phyloP scores from a whole-genome alignment of 352 stramenopile genomes.

The Globisporangium emineosum region DNA sequence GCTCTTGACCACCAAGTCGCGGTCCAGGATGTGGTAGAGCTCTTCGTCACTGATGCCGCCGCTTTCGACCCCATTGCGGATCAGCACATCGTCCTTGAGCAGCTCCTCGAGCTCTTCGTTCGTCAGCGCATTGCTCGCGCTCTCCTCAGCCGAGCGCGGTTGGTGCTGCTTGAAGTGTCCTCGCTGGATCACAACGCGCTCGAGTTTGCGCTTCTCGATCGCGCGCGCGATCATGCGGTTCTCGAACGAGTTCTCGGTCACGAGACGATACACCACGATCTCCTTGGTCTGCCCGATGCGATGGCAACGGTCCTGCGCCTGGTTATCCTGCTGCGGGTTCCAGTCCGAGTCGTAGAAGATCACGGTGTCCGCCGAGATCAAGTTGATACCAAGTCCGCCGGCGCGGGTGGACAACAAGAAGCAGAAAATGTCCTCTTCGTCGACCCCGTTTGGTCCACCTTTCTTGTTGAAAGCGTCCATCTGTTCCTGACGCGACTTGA shows the following conservation, averaged over 20 bases:
- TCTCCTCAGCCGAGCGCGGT: slow-evolving; percentile 23
- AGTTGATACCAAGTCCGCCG: slow-evolving; percentile 96
- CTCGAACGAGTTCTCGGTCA: slow-evolving; percentile 93
- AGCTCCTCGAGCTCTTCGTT: slow-evolving; percentile 75
- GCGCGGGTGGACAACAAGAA: slow-evolving; percentile 88
- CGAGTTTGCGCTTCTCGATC: slow-evolving; percentile 91
- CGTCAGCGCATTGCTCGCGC: slow-evolving; percentile 41
- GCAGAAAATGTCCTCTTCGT: slow-evolving; percentile 66
- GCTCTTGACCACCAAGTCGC: slow-evolving; percentile 67
- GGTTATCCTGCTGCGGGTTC: slow-evolving; percentile 97
- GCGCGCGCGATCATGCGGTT: slow-evolving; percentile 92
- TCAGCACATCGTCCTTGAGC: slow-evolving; percentile 68
- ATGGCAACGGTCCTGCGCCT: slow-evolving; percentile 89
- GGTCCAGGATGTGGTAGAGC: slow-evolving; percentile 60
- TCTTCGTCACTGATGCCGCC: slow-evolving; percentile 70
- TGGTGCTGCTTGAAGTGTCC: slow-evolving; percentile 67
- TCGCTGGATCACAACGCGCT: slow-evolving; percentile 86
- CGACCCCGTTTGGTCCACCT: slow-evolving; percentile 20
- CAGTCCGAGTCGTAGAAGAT: slow-evolving; percentile 99
- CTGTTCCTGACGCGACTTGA: slow-evolving; percentile 91
- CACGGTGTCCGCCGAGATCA: slow-evolving; percentile 96
- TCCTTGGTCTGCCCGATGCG: slow-evolving; percentile 89
- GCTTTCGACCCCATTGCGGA: slow-evolving; percentile 69
- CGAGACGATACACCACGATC: slow-evolving; percentile 91
- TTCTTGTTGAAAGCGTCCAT: slow-evolving; percentile 97